These are phyloP conservation scores for Phalaenopsis aphrodite DNA, from an alignment of 106 monocot genomes.

Conservation along the genomic window DNA sequence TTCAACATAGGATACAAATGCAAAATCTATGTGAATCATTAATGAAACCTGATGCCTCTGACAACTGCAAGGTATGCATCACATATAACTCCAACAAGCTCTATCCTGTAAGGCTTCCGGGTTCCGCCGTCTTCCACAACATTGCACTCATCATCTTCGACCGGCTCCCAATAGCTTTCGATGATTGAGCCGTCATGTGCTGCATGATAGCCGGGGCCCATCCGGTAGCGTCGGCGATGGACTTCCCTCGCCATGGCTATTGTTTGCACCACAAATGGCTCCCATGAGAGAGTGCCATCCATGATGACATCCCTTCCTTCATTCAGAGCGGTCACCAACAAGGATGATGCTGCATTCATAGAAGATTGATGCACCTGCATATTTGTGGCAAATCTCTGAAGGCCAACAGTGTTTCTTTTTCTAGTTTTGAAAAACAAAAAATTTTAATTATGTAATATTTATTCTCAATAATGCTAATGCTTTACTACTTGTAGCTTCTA, in stretches of 20 bases:
- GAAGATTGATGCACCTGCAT: slow-evolving; percentile 92
- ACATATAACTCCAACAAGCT: slow-evolving; percentile 87
- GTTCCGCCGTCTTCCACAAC: not conserved
- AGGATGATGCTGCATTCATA: slow-evolving; percentile 78
- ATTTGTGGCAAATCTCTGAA: not conserved
- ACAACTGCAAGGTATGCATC: slow-evolving; percentile 89
- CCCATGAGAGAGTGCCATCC: slow-evolving; percentile 94
- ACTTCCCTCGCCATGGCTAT: slow-evolving; percentile 79
- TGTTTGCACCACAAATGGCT: slow-evolving; percentile 84
- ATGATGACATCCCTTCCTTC: slow-evolving; percentile 92
- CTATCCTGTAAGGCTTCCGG: slow-evolving; percentile 86
- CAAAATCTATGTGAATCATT: too few species aligned
- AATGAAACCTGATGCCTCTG: slow-evolving; percentile 72
- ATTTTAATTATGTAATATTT: not conserved
- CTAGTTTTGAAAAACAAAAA: not conserved
- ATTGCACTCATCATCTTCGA: slow-evolving; percentile 19
- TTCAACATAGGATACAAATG: not conserved
- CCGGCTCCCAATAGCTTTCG: slow-evolving; percentile 80
- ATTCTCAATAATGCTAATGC: not conserved
- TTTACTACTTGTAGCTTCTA: not conserved
- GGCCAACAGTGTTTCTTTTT: not conserved
- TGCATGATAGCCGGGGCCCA: slow-evolving; percentile 78
- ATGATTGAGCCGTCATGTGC: slow-evolving; percentile 38
- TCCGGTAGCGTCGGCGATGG: slow-evolving; percentile 63
- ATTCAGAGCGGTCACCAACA: slow-evolving; percentile 88